Base-by-base conservation (phyloP, 2,329 filamentous ascomycete species). In the Fusarium sambucinum region DNA sequence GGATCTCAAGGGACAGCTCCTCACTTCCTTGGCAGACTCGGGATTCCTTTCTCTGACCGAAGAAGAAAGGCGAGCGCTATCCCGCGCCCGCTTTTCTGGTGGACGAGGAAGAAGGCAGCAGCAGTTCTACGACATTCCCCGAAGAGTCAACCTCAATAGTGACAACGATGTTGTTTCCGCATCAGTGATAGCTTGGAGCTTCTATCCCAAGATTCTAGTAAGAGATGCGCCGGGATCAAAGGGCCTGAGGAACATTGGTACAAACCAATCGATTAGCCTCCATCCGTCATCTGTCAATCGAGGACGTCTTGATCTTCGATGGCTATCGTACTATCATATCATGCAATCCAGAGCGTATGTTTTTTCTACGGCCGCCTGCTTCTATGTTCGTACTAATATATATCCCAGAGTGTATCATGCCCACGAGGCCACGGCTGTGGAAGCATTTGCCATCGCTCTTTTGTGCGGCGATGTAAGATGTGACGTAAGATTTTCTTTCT, bases 251-350 rank as follows among this genome's bases (percentile, higher is more conserved):
- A 98, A 97, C 71, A 89, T 97, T 62, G 89, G 92, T 53, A 98
- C 97, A 80, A 97, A 96, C 77, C 95, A 98, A 78, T 87, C 88
- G 44, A 94, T 99, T 71, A 93, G 89, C 59, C 82, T 99, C 21
- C 93, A 97, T 71, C 92, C 94, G 1, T 92, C 91, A 1, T 97
- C 93, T 2, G 92, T 99, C 69, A 98, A 98, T 78, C 94, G 94
- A 75, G 86, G 84, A 10, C 83, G 83, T 62, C 82, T 84, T 46
- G 87, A 89, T 40, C 82, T 94, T 38, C 90, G 89, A 74, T 98
- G 93, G 89, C 82, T 99, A 44, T 96, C 92, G 1, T 99, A 97
- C 78, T 98, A 98, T 80, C 92, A 97, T 77, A 97, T 98, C 68
- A 97, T 98, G 93, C 94, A 97, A 78, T 91, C 92, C 4, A 94